Evolutionary conservation across 352 stramenopile genomes (phyloP).

Genomic region (Phytophthora agathidicida): DNA sequence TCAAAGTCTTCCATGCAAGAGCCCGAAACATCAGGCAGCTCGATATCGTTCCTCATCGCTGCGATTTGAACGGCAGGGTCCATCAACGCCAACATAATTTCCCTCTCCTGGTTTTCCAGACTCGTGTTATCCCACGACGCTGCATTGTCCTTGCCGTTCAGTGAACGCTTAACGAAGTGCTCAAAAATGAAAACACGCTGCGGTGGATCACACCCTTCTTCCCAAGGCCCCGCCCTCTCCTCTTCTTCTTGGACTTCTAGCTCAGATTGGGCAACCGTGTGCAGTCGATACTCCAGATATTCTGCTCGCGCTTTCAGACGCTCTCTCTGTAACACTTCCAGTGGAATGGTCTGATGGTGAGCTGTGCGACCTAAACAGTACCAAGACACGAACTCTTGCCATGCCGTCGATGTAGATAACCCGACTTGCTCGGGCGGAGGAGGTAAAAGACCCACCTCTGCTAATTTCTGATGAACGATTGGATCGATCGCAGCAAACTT

Average conservation of each 20-base stretch:
- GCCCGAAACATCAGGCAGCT: constrained; percentile 55
- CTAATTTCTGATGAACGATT: constrained; percentile 45
- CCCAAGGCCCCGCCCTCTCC: constrained; percentile 24
- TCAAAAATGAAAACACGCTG: constrained; percentile 63
- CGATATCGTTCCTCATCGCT: constrained; percentile 60
- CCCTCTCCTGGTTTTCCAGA: constrained; percentile 43
- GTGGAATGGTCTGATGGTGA: constrained; percentile 27
- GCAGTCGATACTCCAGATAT: constrained; percentile 46
- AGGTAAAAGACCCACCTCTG: constrained; percentile 31
- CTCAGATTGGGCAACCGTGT: constrained; percentile 32
- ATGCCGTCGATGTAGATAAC: constrained; percentile 26
- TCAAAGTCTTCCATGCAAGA: constrained; percentile 49
- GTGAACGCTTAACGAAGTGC: constrained; percentile 32
- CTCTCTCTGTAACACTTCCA: constrained; percentile 30
- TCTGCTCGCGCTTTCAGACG: constrained; percentile 41
- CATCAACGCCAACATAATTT: constrained; percentile 59
- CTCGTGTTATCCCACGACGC: constrained; percentile 53
- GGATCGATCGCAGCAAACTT: constrained; percentile 53
- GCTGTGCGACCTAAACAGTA: constrained; percentile 48
- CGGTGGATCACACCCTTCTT: constrained; percentile 11
- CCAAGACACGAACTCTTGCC: constrained; percentile 61
- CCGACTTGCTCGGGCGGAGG: constrained; percentile 33
- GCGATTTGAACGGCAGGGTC: constrained; percentile 66
- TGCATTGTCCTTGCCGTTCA: constrained; percentile 34
- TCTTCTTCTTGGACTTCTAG: constrained; percentile 36